These are phyloP conservation scores for Lachnellula hyalina DNA, from an alignment of 2,329 filamentous ascomycete species.

Conservation along the genomic window DNA sequence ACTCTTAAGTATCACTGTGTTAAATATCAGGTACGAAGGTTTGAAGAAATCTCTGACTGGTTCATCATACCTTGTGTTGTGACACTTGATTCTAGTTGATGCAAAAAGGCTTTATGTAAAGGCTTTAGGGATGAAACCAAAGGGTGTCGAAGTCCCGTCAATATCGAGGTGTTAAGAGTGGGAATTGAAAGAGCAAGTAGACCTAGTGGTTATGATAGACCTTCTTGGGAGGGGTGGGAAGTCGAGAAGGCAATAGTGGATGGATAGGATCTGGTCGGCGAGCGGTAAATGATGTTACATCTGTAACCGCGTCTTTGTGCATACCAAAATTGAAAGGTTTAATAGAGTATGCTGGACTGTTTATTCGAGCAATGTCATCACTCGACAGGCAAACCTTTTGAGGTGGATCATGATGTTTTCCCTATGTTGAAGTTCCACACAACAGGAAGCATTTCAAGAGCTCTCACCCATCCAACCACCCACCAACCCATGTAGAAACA, in stretches of 20 bases:
- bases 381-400: background rate
- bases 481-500: background rate
- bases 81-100: conserved; percentile 9
- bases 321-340: conserved; percentile 3
- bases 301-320: conserved; percentile 6
- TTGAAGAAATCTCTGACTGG: no score
- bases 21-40: no score
- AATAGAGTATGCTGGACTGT: background rate
- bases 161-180: conserved; percentile 26
- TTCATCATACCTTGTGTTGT: no score
- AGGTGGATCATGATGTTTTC: background rate
- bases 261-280: conserved; percentile 11
- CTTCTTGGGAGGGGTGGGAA: conserved; percentile 38
- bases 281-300: conserved; percentile 2
- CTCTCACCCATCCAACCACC: background rate
- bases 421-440: background rate
- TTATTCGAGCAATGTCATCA: background rate
- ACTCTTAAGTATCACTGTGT: no score
- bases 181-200: conserved; percentile 28
- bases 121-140: conserved; percentile 28
- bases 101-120: conserved; percentile 24
- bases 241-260: conserved; percentile 22
- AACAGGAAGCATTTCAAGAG: background rate
- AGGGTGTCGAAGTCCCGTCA: conserved; percentile 27
- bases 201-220: conserved; percentile 48